Evolutionary conservation across 2,329 filamentous ascomycete species (phyloP), one percentile per base, ranked within the genome.

Genomic region (Metarhizium guizhouense): DNA sequence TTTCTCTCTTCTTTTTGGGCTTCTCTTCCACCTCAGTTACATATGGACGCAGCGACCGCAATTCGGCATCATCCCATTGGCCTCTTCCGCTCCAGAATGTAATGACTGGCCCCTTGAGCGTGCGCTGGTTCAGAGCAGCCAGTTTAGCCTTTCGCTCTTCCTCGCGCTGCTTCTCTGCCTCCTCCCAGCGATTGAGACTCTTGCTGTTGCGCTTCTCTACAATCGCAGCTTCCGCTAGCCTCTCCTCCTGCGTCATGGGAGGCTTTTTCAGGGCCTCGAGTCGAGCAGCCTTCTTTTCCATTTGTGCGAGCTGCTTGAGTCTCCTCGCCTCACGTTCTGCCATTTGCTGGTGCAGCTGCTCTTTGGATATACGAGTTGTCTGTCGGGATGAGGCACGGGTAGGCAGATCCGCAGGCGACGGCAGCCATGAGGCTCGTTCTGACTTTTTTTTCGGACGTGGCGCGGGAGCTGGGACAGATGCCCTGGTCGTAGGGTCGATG

Each of bases 71-170:
- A 55, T 86, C 79, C 81, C 90, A 93, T 63, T 89, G 83, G 38
- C 88, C 88, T 59, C 90, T 82, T n/a, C 93, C 94, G 69, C 92
- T 97, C 87, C 92, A 96, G 70, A 88, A 93, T 2, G 89, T 90
- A 47, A 96, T 85, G 11, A 96, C 90, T 0, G 94, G 90, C 0
- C 94, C 94, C 54, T 93, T 86, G 8, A 97, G 79, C 52, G 88
- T 90, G 51, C 92, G 84, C 68, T 91, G 90, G 64, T 95, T 88
- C 62, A 97, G 76, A 14, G 93, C 94, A 43, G 93, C 91, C 51
- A 97, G 77, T 72, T 88, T 93, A 45, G 85, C 87, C 60, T 84
- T 82, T 58, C 93, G 82, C 66, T 95, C 88, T 64, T 93, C 90
- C 61, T 92, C 88, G 57, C 93, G 84, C 68, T 87, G 85, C 72